Evolutionary conservation across 257 asterid genomes (phyloP).

Genomic region (Perilla frutescens): DNA sequence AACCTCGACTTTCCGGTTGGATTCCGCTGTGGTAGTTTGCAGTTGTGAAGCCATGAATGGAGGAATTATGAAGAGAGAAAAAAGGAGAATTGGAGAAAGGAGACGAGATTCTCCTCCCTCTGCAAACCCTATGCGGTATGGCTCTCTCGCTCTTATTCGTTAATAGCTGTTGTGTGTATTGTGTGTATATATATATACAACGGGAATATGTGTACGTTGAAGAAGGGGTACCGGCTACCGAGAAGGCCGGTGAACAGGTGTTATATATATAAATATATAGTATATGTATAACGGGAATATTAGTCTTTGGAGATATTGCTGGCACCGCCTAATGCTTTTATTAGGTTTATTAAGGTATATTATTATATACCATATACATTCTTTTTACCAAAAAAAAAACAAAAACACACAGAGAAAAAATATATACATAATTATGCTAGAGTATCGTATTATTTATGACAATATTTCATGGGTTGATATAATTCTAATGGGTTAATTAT

Average conservation of each 20-base stretch:
- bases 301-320: not conserved
- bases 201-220: conserved; percentile 24
- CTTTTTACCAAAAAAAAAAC: too few relatives aligned
- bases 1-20: conserved; percentile 32
- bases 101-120: not conserved
- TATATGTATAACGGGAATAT: conserved; percentile 9
- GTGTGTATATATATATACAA: conserved; percentile 9
- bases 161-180: not conserved
- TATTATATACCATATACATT: too few relatives aligned
- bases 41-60: conserved; percentile 41
- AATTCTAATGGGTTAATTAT: too few relatives aligned
- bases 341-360: not conserved
- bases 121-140: conserved; percentile 34
- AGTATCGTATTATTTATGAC: too few relatives aligned
- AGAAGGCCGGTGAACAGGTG: conserved; percentile 29
- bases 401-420: too few relatives aligned
- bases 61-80: not conserved
- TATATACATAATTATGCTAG: too few relatives aligned
- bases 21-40: conserved; percentile 38
- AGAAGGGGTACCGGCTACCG: conserved; percentile 30
- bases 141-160: not conserved
- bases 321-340: not conserved
- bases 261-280: too few relatives aligned
- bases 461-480: too few relatives aligned
- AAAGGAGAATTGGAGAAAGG: not conserved